These are phyloP conservation scores for Epichloe uncinata DNA, from an alignment of 2,329 filamentous ascomycete species.

Conservation along the genomic window DNA sequence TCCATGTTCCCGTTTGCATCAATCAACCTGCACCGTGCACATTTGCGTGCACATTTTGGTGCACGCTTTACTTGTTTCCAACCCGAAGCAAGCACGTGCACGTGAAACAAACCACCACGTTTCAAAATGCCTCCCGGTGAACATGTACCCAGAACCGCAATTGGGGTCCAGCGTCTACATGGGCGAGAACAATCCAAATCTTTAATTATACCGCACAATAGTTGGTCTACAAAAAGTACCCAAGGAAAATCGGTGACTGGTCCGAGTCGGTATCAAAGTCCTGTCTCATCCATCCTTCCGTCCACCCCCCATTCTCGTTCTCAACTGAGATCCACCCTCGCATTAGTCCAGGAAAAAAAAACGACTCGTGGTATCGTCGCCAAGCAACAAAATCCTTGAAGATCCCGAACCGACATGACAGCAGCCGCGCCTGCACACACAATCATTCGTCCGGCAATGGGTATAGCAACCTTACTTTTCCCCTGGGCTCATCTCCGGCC, in stretches of 20 bases:
- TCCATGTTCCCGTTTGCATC: too few relatives aligned
- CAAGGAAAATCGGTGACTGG: slow-evolving; percentile 1
- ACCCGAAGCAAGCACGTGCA: not conserved
- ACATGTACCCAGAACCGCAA: too few relatives aligned
- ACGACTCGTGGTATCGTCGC: slow-evolving; percentile 3
- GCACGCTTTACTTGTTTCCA: not conserved
- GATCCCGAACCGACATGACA: not conserved
- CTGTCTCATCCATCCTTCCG: not conserved
- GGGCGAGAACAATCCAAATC: not conserved
- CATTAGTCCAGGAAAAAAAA: not conserved
- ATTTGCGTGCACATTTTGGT: too few relatives aligned
- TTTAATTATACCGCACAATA: not conserved
- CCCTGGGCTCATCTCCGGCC: not conserved
- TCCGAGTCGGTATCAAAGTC: not conserved
- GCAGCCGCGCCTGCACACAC: not conserved
- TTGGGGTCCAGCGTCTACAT: too few relatives aligned
- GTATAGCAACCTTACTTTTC: slow-evolving; percentile 8
- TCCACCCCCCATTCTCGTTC: not conserved
- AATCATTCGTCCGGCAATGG: slow-evolving; percentile 5
- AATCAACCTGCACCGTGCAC: too few relatives aligned
- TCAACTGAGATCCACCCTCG: not conserved
- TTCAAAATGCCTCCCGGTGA: not conserved
- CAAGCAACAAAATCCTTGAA: not conserved
- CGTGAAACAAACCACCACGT: not conserved
- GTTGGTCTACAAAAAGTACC: not conserved